Evolutionary conservation across 1,284 basidiomycete species (phyloP), one percentile per base, ranked within the genome.

Genomic region (Cryptococcus sp.): DNA sequence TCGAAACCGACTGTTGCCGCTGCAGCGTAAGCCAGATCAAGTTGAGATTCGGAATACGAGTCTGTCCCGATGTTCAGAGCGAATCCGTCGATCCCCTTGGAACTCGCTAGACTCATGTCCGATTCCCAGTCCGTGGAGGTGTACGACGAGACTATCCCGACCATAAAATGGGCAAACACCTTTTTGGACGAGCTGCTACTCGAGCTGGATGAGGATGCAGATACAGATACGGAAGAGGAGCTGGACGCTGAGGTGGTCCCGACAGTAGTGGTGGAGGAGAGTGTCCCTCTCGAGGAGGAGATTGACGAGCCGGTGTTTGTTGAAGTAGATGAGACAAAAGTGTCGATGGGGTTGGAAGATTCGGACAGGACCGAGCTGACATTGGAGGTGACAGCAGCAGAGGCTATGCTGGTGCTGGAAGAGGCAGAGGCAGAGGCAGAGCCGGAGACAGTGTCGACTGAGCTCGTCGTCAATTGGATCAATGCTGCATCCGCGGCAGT

Each of bases 11-110:
- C 54, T 17, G 57, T 57, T 3, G 57, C 63, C 1, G 71, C 77
- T 1, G 76, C 72, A 1, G 62, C 61, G 61, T 78, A 79, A 4
- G 73, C 78, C 17, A 72, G 57, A 41, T 63, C 67, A 10, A 79
- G 67, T 62, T 78, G 76, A 1, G 49, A 40, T 45, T 74, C 60
- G 25, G 71, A 68, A 61, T 75, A 77, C 3, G 43, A 38, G 58
- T 78, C 76, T 49, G 62, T 57, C 38, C 77, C 76, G 54, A 79
- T 76, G 60, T 78, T 78, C 39, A 78, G 64, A 13, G 78, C 77
- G 55, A 78, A 79, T 0, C 70, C 78, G 39, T 69, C 65, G 45
- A 78, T 76, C 8, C 75, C 76, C 20, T 73, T 67, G 20, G 60
- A 57, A 59, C 71, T 68, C 5, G 78, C 77, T 6, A 71, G 52